A percentile compares a stretch with the other conserved stretches of the same genome.
Evolutionary conservation across 164 flowering plant genomes (phyloP).

Genomic region (Berberis thunbergii): DNA sequence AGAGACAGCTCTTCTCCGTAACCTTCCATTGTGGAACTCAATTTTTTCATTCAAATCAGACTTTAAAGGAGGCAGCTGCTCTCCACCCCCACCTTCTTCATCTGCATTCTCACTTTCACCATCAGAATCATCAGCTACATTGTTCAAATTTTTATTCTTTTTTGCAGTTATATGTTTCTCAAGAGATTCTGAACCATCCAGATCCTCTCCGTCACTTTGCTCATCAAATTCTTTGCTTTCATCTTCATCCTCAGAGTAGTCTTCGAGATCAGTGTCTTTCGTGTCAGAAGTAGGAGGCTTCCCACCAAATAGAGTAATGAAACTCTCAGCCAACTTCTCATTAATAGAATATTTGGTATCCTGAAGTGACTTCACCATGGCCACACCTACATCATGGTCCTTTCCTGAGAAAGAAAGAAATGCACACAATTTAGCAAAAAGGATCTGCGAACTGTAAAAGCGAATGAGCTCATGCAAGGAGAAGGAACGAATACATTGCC

Average conservation of each 20-base stretch:
- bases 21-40: conserved; percentile 65
- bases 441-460: background rate
- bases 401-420: conserved; percentile 38
- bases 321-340: conserved; percentile 72
- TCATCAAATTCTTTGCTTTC: conserved; percentile 20
- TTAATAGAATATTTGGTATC: conserved; percentile 73
- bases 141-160: conserved; percentile 8
- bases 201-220: conserved; percentile 21
- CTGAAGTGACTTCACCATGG: conserved; percentile 73
- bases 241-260: conserved; percentile 20
- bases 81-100: conserved; percentile 5
- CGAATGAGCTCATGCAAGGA: too few species aligned
- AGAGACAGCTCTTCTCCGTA: conserved; percentile 68
- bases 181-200: conserved; percentile 25
- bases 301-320: conserved; percentile 46
- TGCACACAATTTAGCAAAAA: background rate
- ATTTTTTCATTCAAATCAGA: conserved; percentile 29
- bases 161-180: conserved; percentile 21
- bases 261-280: conserved; percentile 4
- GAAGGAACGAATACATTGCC: too few species aligned
- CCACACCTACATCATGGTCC: conserved; percentile 68
- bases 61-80: background rate
- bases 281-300: conserved; percentile 20
- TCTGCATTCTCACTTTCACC: conserved; percentile 19
- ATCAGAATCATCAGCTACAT: conserved; percentile 23